Percentiles rank a stretch among this genome's conserved stretches.
Evolutionary conservation across 306 rosid genomes (phyloP).

Genomic region (Casuarina glauca): DNA sequence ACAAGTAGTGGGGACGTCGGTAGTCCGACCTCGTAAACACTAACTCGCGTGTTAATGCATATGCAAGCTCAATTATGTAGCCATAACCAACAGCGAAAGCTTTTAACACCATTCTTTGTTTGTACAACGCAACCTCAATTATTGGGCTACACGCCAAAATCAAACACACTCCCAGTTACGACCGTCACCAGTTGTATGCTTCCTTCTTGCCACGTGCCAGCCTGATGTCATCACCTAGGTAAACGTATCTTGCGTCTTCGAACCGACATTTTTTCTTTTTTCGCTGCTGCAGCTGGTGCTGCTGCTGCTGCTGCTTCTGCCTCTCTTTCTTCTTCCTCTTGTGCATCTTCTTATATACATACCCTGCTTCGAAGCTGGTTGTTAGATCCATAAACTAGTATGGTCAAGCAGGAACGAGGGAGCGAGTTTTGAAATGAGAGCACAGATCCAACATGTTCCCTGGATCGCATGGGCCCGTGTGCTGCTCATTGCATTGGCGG

Average conservation of each 20-base stretch:
- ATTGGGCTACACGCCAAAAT: not conserved
- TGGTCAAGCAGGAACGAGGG: not conserved
- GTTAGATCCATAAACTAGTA: too few relatives aligned
- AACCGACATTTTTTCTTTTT: too few relatives aligned
- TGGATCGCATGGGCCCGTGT: not conserved
- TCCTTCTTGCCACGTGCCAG: conserved; percentile 22
- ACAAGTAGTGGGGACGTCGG: too few relatives aligned
- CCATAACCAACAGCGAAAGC: not conserved
- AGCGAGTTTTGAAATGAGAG: not conserved
- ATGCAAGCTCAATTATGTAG: too few relatives aligned
- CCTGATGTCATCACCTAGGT: not conserved
- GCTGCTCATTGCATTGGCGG: not conserved
- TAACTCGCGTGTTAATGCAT: too few relatives aligned
- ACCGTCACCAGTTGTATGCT: not conserved
- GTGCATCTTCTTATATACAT: not conserved
- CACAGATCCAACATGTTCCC: not conserved
- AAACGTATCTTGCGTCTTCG: too few relatives aligned
- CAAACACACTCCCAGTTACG: not conserved
- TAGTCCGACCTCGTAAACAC: too few relatives aligned
- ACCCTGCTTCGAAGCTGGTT: too few relatives aligned
- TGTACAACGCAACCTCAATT: not conserved
- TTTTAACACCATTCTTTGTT: too few relatives aligned
- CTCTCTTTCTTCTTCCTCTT: not conserved
- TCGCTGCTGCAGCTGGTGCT: too few relatives aligned
- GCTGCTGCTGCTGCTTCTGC: not conserved